phyloP scores from a whole-genome alignment of 306 rosid species.

The Cucumis hystrix region DNA sequence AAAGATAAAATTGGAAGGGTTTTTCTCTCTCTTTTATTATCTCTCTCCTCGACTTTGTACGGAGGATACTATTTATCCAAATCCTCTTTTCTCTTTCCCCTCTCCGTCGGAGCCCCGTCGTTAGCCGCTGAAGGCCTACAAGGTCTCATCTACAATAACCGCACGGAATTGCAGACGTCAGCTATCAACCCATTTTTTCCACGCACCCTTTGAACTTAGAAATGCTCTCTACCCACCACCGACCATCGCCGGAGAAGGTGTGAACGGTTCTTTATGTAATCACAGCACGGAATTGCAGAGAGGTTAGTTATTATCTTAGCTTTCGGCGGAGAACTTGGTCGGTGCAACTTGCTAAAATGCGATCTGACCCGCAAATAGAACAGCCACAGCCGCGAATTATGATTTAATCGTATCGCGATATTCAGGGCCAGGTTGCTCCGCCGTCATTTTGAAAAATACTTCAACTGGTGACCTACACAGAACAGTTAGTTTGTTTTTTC shows the following conservation, averaged over 20 bases:
- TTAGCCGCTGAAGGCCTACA: background rate
- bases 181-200: background rate
- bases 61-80: background rate
- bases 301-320: background rate
- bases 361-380: background rate
- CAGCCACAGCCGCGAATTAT: background rate
- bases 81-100: background rate
- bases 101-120: background rate
- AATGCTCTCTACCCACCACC: background rate
- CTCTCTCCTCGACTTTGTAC: background rate
- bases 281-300: background rate
- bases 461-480: background rate
- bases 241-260: background rate
- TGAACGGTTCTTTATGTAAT: background rate
- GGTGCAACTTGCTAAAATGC: background rate
- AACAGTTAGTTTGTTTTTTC: background rate
- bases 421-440: background rate
- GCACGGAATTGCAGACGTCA: background rate
- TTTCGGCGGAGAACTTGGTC: background rate
- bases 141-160: background rate
- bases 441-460: background rate
- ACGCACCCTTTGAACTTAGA: background rate
- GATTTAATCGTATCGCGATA: background rate
- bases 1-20: too few relatives aligned
- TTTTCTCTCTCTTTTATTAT: too few relatives aligned